Evolutionary conservation across 1,139 yeast genomes (phyloP), one percentile per base, ranked within the genome.

Genomic region (Kodamaea anthophila): DNA sequence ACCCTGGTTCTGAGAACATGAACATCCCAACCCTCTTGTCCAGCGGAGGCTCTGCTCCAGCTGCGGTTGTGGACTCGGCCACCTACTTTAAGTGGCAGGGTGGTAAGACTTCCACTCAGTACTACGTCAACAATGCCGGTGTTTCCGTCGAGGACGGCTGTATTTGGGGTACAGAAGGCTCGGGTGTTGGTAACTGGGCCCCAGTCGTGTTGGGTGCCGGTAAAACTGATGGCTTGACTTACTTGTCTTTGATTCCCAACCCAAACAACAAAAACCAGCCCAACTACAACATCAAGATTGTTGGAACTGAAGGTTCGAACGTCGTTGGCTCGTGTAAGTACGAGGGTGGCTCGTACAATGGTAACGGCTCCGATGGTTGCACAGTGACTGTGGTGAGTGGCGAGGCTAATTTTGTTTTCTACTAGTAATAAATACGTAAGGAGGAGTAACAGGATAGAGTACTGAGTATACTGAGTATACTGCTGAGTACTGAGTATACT

Each of bases 1-100:
- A 82, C 65, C 91, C 93, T 53, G 91, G 91, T 65, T 76, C 91
- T 36, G 93, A 82, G 66, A 81, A 80, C 64, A 82, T 82, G 93
- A 83, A 74, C 53, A 70, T 81, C 40, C 91, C 93, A 58, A 78
- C 88, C 36, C 70, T 72, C 50, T 79, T 82, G 42, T 51, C 58
- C 29, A 77, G 77, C 31, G 86, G 86, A 43, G 49, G 61, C 21
- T 49, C 70, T 32, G 60, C 70, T 37, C 77, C 79, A 36, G 69
- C 77, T 40, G 66, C 86, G 30, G 82, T 77, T 42, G 87, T 80
- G 39, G 74, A 78, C 53, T 68, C 74, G 47, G 72, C 65, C 40
- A 44, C 60, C 36, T 81, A 81, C 65, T 81, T 65, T 63, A 55
- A 51, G 31, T 81, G 88, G 88, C 46, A 60, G 51, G 85, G 85